Percentiles rank a stretch among this genome's conserved stretches.
These are phyloP conservation scores for Lactarius hengduanensis DNA, from an alignment of 768 basidiomycete genomes.

Conservation along the genomic window DNA sequence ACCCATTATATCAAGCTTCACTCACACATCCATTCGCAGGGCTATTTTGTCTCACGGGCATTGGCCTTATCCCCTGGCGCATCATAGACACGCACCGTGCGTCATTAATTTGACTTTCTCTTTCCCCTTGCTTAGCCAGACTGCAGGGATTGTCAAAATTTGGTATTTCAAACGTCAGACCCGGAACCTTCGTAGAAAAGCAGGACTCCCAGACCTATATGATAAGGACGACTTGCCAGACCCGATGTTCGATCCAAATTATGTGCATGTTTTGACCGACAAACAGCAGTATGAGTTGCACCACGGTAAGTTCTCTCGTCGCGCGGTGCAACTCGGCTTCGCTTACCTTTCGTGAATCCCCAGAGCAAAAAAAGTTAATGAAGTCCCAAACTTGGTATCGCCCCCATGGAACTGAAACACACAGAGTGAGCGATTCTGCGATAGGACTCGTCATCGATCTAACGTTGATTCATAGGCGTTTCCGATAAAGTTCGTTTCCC, in stretches of 20 bases:
- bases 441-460: slow-evolving; percentile 19
- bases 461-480: slow-evolving; percentile 56
- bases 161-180: slow-evolving; percentile 70
- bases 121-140: background rate
- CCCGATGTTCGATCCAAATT: slow-evolving; percentile 66
- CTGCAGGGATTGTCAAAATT: slow-evolving; percentile 65
- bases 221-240: slow-evolving; percentile 83
- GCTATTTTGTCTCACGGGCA: slow-evolving; percentile 76
- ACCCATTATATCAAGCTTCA: background rate
- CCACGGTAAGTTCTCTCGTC: slow-evolving; percentile 49
- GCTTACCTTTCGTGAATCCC: slow-evolving; percentile 9
- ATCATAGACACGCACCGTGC: slow-evolving; percentile 72
- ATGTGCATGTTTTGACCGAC: slow-evolving; percentile 67
- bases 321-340: slow-evolving; percentile 6
- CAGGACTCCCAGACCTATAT: slow-evolving; percentile 64
- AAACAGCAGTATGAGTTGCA: slow-evolving; percentile 63
- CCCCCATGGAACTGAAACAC: slow-evolving; percentile 81
- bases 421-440: slow-evolving; percentile 46
- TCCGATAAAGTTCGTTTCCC: slow-evolving; percentile 54
- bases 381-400: slow-evolving; percentile 83
- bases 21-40: slow-evolving; percentile 38
- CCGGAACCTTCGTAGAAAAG: slow-evolving; percentile 54
- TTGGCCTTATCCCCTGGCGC: slow-evolving; percentile 77
- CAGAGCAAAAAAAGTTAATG: slow-evolving; percentile 69
- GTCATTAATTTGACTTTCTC: slow-evolving; percentile 6